These are phyloP conservation scores for Lecanosticta acicola DNA, from an alignment of 2,329 filamentous ascomycete species.

Conservation along the genomic window DNA sequence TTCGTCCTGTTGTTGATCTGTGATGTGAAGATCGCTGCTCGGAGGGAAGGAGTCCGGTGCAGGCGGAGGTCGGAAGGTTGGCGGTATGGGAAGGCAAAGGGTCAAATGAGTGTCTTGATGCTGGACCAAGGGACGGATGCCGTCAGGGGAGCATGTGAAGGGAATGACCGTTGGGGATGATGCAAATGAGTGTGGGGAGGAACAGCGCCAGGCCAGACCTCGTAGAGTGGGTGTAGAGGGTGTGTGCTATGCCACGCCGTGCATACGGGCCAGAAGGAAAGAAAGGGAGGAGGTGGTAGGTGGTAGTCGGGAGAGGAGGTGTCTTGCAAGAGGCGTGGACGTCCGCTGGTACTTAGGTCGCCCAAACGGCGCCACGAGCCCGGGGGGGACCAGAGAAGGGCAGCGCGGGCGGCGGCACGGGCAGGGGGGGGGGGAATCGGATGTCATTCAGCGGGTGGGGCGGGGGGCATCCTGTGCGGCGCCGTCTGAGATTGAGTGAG, in stretches of 20 bases:
- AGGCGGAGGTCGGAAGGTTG: not conserved
- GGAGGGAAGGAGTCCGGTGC: slow-evolving; percentile 7
- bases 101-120: not conserved
- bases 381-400: slow-evolving; percentile 1
- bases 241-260: slow-evolving; percentile 11
- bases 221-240: slow-evolving; percentile 19
- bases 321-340: slow-evolving; percentile 13
- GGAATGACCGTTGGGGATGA: slow-evolving; percentile 8
- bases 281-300: slow-evolving; percentile 4
- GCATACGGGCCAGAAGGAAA: slow-evolving; percentile 17
- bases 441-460: not conserved
- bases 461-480: slow-evolving; percentile 13
- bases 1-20: slow-evolving; percentile 1
- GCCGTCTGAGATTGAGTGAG: slow-evolving; percentile 6
- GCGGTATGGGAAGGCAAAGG: not conserved
- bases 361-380: slow-evolving; percentile 12
- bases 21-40: slow-evolving; percentile 9
- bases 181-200: slow-evolving; percentile 22
- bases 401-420: too few relatives aligned
- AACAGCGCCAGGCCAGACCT: slow-evolving; percentile 26
- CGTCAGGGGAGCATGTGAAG: not conserved
- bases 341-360: slow-evolving; percentile 16
- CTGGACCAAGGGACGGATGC: not conserved
- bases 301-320: not conserved
- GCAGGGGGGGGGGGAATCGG: too few relatives aligned